These are phyloP conservation scores for Hypoxylon sp. DNA, from an alignment of 2,329 filamentous ascomycete genomes.

Conservation along the genomic window DNA sequence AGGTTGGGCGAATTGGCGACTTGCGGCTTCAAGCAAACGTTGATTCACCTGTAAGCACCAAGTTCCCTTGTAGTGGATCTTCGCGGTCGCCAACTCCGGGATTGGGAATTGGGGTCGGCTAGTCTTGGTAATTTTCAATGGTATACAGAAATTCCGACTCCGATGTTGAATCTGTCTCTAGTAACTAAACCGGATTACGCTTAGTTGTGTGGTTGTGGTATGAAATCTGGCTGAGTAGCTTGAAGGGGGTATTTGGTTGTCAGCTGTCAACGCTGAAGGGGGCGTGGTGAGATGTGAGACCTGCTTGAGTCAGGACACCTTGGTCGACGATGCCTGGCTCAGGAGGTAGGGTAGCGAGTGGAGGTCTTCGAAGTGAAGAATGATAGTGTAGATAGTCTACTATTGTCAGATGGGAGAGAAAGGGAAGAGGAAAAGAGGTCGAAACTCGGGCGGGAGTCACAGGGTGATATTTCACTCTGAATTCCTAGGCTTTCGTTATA, in stretches of 20 bases:
- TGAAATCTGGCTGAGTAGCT: slow-evolving; percentile 6
- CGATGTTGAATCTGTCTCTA: background rate
- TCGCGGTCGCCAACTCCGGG: slow-evolving; percentile 42
- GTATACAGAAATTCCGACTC: slow-evolving; percentile 14
- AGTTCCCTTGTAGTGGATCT: slow-evolving; percentile 16
- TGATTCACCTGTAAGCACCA: slow-evolving; percentile 42
- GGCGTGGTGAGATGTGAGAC: slow-evolving; percentile 19
- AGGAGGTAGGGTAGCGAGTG: slow-evolving; percentile 34
- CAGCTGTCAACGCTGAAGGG: slow-evolving; percentile 28
- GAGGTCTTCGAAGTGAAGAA: slow-evolving; percentile 40
- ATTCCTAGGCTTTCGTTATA: slow-evolving; percentile 43
- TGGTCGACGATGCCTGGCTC: slow-evolving; percentile 40
- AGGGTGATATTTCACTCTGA: slow-evolving; percentile 54
- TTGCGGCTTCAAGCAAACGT: slow-evolving; percentile 26
- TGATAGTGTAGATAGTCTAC: slow-evolving; percentile 18
- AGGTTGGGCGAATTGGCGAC: slow-evolving; percentile 36
- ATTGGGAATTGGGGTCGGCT: slow-evolving; percentile 4
- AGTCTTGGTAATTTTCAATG: slow-evolving; percentile 8
- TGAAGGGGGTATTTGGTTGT: slow-evolving; percentile 1
- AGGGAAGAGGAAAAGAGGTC: slow-evolving; percentile 40
- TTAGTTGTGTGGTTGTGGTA: slow-evolving; percentile 32
- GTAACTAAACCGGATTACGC: slow-evolving; percentile 12
- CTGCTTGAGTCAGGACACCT: slow-evolving; percentile 39
- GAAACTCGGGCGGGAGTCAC: slow-evolving; percentile 54
- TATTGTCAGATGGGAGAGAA: slow-evolving; percentile 34